Evolutionary conservation across 2,329 filamentous ascomycete species (phyloP), one percentile per base, ranked within the genome.

Genomic region (Leptographium flavum): DNA sequence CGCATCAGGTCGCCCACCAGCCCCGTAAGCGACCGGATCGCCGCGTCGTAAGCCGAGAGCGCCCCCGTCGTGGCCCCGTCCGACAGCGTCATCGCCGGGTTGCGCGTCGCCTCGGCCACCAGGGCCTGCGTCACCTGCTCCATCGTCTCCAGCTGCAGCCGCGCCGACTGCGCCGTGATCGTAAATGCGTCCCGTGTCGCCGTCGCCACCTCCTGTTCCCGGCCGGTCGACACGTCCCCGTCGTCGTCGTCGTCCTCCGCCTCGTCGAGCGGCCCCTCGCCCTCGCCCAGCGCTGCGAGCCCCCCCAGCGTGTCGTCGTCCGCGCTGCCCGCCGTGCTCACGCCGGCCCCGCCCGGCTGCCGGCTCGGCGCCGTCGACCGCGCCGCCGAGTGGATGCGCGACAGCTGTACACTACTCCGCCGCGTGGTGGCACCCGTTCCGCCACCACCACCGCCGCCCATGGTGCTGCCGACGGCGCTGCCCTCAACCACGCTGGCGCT

Each of bases 81-180:
- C 2, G 81, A 81, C n/a, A 96, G 71, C 1, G 77, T 67, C 47
- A 85, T 71, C 13, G 70, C 68, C 0, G 90, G 85, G 48, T 83
- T 84, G 54, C 73, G 79, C 5, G 70, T 62, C 45, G 76, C 76
- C 61, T 94, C 84, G 1, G 70, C 65, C 51, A 88, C 75, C 42
- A 96, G 67, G 3, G 88, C 88, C n/a, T 78, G 68, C 47, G 87
- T 87, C 23, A 98, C 87, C 54, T 85, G 81, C 7, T 83, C 79
- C 53, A 98, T 76, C 36, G 94, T 82, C 57, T 96, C 90, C 5
- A 98, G 75, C 61, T 98, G 92, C 28, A 96, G 65, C 58, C 84
- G 90, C 11, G 87, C 87, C 14, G 92, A 96, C 60, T 96, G 90
- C 0, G 92, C 92, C 3, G 90, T 95, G 56, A 98, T 96, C 59